A percentile compares a stretch with the other conserved stretches of the same genome.
Conservation (phyloP, 257 asterid species). For the Solanum rostratum region DNA sequence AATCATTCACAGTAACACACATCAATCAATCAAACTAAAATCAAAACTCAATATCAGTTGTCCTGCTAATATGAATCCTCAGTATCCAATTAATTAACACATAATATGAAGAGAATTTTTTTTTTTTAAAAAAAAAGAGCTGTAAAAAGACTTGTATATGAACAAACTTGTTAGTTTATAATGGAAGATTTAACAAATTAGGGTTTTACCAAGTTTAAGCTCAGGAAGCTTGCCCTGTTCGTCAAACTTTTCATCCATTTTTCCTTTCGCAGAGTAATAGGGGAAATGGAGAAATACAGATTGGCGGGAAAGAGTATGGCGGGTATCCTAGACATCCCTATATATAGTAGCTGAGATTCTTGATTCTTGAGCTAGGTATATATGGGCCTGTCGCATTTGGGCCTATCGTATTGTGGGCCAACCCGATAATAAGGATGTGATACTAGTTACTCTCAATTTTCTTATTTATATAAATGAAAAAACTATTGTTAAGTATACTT, state of each 20-base stretch:
- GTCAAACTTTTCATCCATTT: slow-evolving; percentile 46
- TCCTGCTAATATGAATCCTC: background rate
- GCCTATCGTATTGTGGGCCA: background rate
- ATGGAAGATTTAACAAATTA: background rate
- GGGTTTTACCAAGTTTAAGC: slow-evolving; percentile 68
- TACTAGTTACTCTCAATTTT: no score
- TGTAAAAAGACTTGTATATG: background rate
- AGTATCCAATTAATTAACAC: background rate
- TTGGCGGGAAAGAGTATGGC: background rate
- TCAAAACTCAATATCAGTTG: background rate
- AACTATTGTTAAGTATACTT: no score
- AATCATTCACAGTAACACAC: background rate
- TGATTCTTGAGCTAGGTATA: background rate
- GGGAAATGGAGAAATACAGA: background rate
- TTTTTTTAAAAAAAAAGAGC: background rate
- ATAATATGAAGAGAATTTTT: background rate
- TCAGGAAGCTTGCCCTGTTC: slow-evolving; percentile 82
- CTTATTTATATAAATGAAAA: no score
- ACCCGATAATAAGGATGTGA: no score
- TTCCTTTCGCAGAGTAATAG: background rate
- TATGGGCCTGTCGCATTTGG: background rate
- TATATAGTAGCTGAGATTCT: background rate
- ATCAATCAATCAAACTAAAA: background rate
- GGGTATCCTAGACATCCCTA: background rate
- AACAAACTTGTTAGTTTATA: background rate